These are phyloP conservation scores for Plasmodium ovale DNA, from an alignment of 169 alveolate genomes.

Conservation along the genomic window DNA sequence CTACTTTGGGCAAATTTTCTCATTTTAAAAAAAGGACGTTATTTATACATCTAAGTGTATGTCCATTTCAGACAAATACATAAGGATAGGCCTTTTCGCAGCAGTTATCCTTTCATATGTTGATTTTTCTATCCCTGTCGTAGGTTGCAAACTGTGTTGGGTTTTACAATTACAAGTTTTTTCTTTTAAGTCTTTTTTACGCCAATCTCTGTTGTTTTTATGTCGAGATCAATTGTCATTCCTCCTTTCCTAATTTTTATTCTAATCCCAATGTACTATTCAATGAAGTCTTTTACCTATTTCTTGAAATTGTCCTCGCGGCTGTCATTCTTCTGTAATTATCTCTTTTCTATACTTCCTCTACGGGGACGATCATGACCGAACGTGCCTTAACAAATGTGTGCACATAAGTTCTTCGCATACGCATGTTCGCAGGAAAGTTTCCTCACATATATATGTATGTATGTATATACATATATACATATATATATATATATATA, in stretches of 20 bases:
- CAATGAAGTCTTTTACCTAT: conserved; percentile 55
- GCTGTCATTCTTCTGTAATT: conserved; percentile 35
- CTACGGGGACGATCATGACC: no score
- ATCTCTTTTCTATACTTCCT: neutral
- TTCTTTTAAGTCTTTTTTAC: conserved; percentile 39
- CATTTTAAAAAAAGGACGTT: no score
- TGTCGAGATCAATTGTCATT: conserved; percentile 33
- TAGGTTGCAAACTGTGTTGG: conserved; percentile 78
- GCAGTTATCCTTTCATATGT: no score
- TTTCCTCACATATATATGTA: neutral
- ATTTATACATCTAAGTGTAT: no score
- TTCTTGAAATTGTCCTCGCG: conserved; percentile 43
- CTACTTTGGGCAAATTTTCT: no score
- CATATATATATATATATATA: conserved; percentile 1
- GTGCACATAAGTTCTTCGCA: neutral
- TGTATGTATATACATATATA: neutral
- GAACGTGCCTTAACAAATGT: neutral
- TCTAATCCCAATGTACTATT: conserved; percentile 52
- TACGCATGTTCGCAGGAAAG: neutral
- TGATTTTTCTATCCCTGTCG: no score
- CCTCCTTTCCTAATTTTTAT: conserved; percentile 52
- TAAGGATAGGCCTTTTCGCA: no score
- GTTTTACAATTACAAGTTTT: conserved; percentile 69
- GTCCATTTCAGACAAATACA: no score
- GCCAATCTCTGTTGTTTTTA: conserved; percentile 45